Conservation (phyloP, 352 stramenopile species). For the Phytophthora constricta region DNA sequence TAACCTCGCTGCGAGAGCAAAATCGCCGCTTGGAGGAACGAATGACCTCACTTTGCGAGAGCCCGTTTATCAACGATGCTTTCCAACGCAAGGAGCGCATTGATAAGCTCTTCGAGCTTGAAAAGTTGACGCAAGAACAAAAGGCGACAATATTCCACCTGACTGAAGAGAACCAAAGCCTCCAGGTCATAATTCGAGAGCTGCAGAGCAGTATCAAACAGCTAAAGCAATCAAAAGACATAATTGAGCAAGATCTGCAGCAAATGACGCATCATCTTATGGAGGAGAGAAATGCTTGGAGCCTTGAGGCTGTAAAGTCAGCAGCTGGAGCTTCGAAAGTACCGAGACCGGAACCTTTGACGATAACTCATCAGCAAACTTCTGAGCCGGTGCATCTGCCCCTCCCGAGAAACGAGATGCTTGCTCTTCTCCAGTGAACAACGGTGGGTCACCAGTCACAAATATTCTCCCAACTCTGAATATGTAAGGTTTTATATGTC, state of each 20-base stretch:
- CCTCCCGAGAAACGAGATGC: slow-evolving; percentile 61
- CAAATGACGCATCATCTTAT: slow-evolving; percentile 68
- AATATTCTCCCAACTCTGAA: slow-evolving; percentile 7
- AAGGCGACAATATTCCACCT: slow-evolving; percentile 75
- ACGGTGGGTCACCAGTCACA: slow-evolving; percentile 13
- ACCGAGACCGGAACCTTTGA: slow-evolving; percentile 21
- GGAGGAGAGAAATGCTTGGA: slow-evolving; percentile 67
- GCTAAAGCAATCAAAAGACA: slow-evolving; percentile 79
- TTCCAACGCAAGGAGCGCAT: slow-evolving; percentile 89
- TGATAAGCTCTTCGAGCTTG: slow-evolving; percentile 86
- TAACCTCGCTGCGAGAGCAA: slow-evolving; percentile 73
- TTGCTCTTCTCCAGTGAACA: slow-evolving; percentile 65
- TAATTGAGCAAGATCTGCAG: slow-evolving; percentile 66
- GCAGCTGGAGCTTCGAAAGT: slow-evolving; percentile 13
- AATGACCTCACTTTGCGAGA: slow-evolving; percentile 92
- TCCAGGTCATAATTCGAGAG: slow-evolving; percentile 81
- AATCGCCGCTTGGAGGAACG: slow-evolving; percentile 91
- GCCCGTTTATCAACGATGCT: slow-evolving; percentile 93
- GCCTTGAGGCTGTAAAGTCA: slow-evolving; percentile 36
- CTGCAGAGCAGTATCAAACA: slow-evolving; percentile 87
- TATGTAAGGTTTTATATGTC: slow-evolving; percentile 23
- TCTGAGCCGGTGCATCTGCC: slow-evolving; percentile 11
- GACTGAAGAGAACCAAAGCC: slow-evolving; percentile 79
- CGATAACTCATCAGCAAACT: slow-evolving; percentile 17
- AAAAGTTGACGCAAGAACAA: slow-evolving; percentile 82